Evolutionary conservation across 2,329 filamentous ascomycete genomes (phyloP).

Genomic region (Myriangium duriaei): DNA sequence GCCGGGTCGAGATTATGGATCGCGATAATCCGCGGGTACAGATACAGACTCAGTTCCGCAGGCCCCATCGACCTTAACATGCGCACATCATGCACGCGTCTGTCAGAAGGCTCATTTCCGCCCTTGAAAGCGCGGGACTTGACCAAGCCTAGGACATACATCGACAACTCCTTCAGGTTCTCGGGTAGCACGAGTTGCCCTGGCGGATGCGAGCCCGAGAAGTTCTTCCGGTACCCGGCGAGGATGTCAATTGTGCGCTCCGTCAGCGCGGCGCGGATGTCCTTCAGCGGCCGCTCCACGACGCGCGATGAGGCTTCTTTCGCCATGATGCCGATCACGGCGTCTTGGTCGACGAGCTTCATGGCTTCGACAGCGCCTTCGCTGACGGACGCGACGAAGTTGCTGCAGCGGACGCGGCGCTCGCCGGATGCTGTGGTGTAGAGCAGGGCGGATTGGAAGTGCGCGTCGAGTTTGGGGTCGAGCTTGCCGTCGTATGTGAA

Average conservation of each 20-base stretch:
- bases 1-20: constrained; percentile 78
- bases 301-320: constrained; percentile 91
- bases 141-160: constrained; percentile 84
- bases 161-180: constrained; percentile 87
- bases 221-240: constrained; percentile 84
- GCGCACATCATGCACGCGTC: constrained; percentile 80
- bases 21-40: constrained; percentile 88
- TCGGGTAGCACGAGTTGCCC: constrained; percentile 92
- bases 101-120: constrained; percentile 79
- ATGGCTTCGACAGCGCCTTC: constrained; percentile 72
- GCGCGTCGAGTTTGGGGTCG: constrained; percentile 90
- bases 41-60: constrained; percentile 74
- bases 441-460: constrained; percentile 89
- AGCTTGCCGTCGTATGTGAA: constrained; percentile 96
- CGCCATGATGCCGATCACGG: constrained; percentile 73
- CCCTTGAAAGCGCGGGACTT: constrained; percentile 90
- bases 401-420: constrained; percentile 81
- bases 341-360: constrained; percentile 93
- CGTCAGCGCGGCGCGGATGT: constrained; percentile 68
- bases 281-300: constrained; percentile 63
- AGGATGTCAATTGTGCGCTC: constrained; percentile 91
- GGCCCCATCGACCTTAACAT: constrained; percentile 81
- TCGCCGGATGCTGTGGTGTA: constrained; percentile 89
- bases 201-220: constrained; percentile 73
- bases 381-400: constrained; percentile 83